Conservation (phyloP, 345 rosid species). For the Populus davidiana region DNA sequence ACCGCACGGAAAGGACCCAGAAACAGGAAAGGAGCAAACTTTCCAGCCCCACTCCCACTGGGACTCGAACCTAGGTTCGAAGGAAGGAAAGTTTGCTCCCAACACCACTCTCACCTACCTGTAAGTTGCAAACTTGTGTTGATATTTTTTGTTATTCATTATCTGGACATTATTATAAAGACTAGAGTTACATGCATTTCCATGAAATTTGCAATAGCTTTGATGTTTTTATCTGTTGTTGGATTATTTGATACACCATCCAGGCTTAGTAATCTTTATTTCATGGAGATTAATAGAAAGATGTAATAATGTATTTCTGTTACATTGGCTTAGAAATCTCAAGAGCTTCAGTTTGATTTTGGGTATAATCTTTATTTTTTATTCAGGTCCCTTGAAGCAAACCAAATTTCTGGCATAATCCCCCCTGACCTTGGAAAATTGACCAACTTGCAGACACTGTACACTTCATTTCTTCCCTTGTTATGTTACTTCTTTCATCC, state of each 20-base stretch:
- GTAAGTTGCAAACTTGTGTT: slow-evolving; percentile 33
- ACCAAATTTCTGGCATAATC: slow-evolving; percentile 51
- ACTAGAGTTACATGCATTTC: not conserved
- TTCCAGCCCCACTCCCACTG: no score
- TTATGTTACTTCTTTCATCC: not conserved
- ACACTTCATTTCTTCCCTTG: slow-evolving; percentile 16
- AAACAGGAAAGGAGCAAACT: no score
- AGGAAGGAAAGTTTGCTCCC: no score
- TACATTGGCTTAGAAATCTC: slow-evolving; percentile 4
- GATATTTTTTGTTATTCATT: not conserved
- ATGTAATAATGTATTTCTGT: not conserved
- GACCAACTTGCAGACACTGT: slow-evolving; percentile 45
- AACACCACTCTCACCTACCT: slow-evolving; percentile 44
- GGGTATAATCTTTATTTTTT: not conserved
- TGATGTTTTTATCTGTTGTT: not conserved
- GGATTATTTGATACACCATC: no score
- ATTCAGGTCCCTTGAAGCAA: slow-evolving; percentile 59
- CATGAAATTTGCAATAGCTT: not conserved
- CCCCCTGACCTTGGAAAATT: slow-evolving; percentile 56
- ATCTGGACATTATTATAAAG: not conserved
- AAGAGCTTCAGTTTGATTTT: not conserved
- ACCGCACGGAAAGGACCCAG: no score
- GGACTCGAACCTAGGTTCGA: no score
- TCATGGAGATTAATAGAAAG: not conserved
- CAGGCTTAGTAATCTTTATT: no score